phyloP scores from a whole-genome alignment of 345 rosid species.

The Leavenworthia alabamica region DNA sequence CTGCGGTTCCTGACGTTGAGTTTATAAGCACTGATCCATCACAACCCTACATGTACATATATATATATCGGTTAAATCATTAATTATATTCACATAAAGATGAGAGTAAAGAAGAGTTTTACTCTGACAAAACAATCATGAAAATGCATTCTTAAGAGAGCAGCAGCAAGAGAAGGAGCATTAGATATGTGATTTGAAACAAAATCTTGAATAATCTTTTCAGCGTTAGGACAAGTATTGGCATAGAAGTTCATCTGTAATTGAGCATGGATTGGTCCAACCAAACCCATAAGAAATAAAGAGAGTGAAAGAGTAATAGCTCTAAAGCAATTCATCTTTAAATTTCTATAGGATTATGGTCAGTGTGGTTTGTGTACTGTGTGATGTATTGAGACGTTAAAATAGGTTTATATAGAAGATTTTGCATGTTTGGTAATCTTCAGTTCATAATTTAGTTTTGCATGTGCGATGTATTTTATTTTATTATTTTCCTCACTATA shows the following conservation, averaged over 20 bases:
- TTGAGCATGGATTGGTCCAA: conserved; percentile 44
- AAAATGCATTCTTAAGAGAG: conserved; percentile 76
- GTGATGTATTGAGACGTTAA: neutral
- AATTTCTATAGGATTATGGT: no score
- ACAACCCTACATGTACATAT: conserved; percentile 53
- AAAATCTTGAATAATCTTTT: conserved; percentile 49
- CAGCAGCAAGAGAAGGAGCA: conserved; percentile 71
- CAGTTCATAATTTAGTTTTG: no score
- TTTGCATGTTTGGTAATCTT: conserved; percentile 11
- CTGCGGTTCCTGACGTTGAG: conserved; percentile 52
- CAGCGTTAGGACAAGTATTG: conserved; percentile 68
- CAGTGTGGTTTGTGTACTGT: conserved; percentile 11
- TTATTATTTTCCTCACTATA: neutral
- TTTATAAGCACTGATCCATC: conserved; percentile 81
- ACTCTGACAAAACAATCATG: conserved; percentile 90
- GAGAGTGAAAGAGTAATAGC: conserved; percentile 11
- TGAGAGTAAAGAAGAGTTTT: neutral
- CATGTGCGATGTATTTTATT: neutral
- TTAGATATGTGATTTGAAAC: conserved; percentile 53
- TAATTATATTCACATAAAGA: neutral
- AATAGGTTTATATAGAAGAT: conserved; percentile 19
- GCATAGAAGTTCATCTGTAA: conserved; percentile 52
- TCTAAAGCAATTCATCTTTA: conserved; percentile 12
- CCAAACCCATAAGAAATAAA: conserved; percentile 28
- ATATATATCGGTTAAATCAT: neutral